Base-by-base conservation (phyloP, 2,329 filamentous ascomycete species). In the Penicillium aurantiogriseum region DNA sequence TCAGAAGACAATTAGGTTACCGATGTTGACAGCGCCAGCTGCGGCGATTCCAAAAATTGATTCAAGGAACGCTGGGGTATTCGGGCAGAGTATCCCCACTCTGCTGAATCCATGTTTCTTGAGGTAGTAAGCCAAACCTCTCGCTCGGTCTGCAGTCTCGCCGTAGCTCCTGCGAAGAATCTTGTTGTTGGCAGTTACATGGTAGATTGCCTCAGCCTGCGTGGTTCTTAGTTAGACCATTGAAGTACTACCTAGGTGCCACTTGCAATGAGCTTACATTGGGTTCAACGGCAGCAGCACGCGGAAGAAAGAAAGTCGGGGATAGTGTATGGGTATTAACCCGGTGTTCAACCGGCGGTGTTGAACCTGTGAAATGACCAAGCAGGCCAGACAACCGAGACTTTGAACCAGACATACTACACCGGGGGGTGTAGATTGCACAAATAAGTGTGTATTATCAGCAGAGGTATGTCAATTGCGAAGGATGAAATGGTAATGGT, bases 21-120 rank as follows among this genome's bases (percentile, higher is more conserved):
- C 82, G 52, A 96, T 89, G 60, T 92, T 86, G 25, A 95, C 84
- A 8, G 82, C 90, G 1, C 91, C 91, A 0, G 90, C 90, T 1
- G 90, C 92, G 0, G 87, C 88, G 65, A 97, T 88, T 2, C 90
- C 94, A 70, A 91, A 99, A 60, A 96, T 90, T 7, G 87, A 85
- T 76, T 97, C 93, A 29, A 99, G 80, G 68, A 97, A 97, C 0
- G 92, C 92, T 0, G 94, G 94, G 1, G 94, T 99, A 72, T 99
- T 99, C 3, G 94, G 90, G 9, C 87, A 88, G 11, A 99, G 80
- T 47, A 99, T 88, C 7, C 94, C 94, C 6, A 97, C 89, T 58
- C 90, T 83, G 68, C 85, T 88, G 69, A 85, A 86, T 5, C 84
- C 82, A 69, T 90, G 85, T 73, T 90, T 90, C 65, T 84, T 84